Conservation (phyloP, 352 stramenopile species). For the Phytopythium cucurbitacearum region DNA sequence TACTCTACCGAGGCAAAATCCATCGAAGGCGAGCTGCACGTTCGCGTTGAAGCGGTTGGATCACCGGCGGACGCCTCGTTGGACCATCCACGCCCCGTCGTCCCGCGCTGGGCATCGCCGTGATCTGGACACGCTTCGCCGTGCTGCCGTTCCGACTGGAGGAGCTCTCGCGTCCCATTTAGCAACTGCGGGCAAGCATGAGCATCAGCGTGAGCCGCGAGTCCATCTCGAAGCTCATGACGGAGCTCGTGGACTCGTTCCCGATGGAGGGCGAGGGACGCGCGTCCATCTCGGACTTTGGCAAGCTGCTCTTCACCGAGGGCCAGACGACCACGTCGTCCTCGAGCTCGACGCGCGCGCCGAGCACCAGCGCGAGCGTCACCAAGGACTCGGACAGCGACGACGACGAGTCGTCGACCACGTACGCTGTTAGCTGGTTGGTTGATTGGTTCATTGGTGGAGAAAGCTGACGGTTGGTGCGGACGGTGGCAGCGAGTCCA, state of each 20-base stretch:
- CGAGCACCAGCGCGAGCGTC: conserved; percentile 5
- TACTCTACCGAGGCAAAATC: too few species aligned
- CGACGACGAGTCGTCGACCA: conserved; percentile 7
- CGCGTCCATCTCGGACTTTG: conserved; percentile 84
- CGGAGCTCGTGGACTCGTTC: conserved; percentile 77
- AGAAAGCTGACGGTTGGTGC: too few species aligned
- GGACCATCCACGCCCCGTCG: too few species aligned
- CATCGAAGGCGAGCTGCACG: too few species aligned
- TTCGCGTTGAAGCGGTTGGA: too few species aligned
- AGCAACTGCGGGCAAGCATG: conserved; percentile 17
- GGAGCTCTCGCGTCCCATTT: too few species aligned
- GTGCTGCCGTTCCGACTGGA: too few species aligned
- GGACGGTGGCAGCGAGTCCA: neutral
- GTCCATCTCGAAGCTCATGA: conserved; percentile 86
- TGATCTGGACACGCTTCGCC: too few species aligned
- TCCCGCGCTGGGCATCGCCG: too few species aligned
- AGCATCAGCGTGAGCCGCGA: conserved; percentile 78
- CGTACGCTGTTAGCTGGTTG: neutral
- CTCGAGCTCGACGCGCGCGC: neutral
- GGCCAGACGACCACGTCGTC: conserved; percentile 24
- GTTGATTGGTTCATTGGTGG: too few species aligned
- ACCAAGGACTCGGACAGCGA: conserved; percentile 8
- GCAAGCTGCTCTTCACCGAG: conserved; percentile 82
- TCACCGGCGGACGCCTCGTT: too few species aligned
- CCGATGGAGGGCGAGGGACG: conserved; percentile 71